Percentiles rank a stretch among this genome's conserved stretches.
Evolutionary conservation across 2,329 filamentous ascomycete species (phyloP).

Genomic region (Aspergillus sp.): DNA sequence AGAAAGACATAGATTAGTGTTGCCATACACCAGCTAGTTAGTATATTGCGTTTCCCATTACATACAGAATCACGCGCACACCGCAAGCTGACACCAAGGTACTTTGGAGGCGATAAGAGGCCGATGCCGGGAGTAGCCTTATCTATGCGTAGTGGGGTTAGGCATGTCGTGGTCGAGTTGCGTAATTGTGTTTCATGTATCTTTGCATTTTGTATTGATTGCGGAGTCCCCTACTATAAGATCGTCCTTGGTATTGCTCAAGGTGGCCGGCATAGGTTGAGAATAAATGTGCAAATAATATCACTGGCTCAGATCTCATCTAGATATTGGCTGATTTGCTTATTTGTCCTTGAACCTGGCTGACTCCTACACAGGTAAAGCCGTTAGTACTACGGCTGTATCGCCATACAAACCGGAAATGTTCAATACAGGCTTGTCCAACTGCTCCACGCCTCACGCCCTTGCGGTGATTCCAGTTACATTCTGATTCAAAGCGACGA

Average conservation of each 20-base stretch:
- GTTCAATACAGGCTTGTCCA: not conserved
- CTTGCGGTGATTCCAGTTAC: constrained; percentile 22
- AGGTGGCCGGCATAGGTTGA: not conserved
- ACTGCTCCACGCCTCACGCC: constrained; percentile 20
- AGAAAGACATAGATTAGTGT: too few species aligned
- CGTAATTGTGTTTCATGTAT: constrained; percentile 2
- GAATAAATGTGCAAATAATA: not conserved
- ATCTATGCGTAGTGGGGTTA: constrained; percentile 30
- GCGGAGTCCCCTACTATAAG: not conserved
- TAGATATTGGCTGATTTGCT: too few species aligned
- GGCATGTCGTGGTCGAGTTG: not conserved
- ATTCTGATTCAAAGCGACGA: constrained; percentile 3
- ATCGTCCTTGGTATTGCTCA: not conserved
- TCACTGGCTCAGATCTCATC: too few species aligned
- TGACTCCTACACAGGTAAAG: too few species aligned
- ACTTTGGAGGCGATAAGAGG: constrained; percentile 7
- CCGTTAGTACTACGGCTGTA: not conserved
- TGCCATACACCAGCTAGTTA: too few species aligned
- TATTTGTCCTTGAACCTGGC: too few species aligned
- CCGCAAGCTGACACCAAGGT: too few species aligned
- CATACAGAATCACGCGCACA: not conserved
- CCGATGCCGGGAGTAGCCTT: constrained; percentile 39
- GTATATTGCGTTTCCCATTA: not conserved
- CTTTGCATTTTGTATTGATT: not conserved
- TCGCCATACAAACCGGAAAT: not conserved